These are phyloP conservation scores for Thielaviopsis ethacetica DNA, from an alignment of 2,329 filamentous ascomycete genomes.

Conservation along the genomic window DNA sequence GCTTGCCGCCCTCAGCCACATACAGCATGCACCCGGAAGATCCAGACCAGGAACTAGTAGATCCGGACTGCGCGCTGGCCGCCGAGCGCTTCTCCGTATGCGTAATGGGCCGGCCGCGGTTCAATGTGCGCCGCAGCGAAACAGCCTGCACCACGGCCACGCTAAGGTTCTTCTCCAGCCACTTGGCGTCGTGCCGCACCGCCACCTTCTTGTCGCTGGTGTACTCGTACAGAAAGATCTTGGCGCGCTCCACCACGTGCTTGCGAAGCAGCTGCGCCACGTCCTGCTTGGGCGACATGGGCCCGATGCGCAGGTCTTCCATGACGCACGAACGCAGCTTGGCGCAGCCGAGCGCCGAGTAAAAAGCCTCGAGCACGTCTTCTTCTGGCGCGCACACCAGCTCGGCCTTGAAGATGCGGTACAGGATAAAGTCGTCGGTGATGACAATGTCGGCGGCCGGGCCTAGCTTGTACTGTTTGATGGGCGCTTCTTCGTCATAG, in stretches of 20 bases:
- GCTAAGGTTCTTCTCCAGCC: conserved; percentile 72
- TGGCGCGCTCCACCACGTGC: conserved; percentile 72
- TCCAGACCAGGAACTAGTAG: conserved; percentile 30
- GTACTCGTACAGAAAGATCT: conserved; percentile 74
- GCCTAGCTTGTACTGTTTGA: conserved; percentile 66
- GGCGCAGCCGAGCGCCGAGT: conserved; percentile 61
- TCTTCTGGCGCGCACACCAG: conserved; percentile 83
- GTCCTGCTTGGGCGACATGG: conserved; percentile 47
- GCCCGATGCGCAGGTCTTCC: conserved; percentile 59
- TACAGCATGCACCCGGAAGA: conserved; percentile 51
- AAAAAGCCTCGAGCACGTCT: conserved; percentile 71
- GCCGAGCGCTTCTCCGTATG: conserved; percentile 63
- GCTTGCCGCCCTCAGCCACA: conserved; percentile 49
- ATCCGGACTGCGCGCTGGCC: conserved; percentile 38
- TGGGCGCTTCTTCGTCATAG: conserved; percentile 41
- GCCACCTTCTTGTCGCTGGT: conserved; percentile 52
- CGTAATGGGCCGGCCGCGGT: conserved; percentile 46
- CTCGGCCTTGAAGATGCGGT: conserved; percentile 70
- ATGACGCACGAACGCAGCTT: conserved; percentile 63
- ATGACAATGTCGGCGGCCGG: conserved; percentile 58
- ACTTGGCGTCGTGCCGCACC: conserved; percentile 76
- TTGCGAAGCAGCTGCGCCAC: conserved; percentile 55
- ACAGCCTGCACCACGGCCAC: conserved; percentile 69
- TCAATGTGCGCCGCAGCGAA: conserved; percentile 56
- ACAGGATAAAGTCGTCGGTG: conserved; percentile 77